Percentiles rank a stretch among this genome's conserved stretches.
Evolutionary conservation across 2,329 filamentous ascomycete species (phyloP).

Genomic region (Alternaria ventricosa): DNA sequence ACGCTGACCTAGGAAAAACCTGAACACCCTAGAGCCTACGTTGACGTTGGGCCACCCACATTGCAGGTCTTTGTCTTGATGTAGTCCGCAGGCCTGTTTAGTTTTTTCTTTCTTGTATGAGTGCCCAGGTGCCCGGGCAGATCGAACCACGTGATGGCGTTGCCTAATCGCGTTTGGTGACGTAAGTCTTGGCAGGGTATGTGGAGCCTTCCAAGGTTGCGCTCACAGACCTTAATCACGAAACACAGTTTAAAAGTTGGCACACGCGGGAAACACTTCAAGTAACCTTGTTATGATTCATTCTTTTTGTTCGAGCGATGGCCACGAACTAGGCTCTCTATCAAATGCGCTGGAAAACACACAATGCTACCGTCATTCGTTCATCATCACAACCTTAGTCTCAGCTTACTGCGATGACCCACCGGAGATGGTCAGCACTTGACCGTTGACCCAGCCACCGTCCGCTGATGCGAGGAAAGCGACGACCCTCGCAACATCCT

Average conservation of each 20-base stretch:
- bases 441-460: conserved; percentile 50
- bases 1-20: background rate
- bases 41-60: background rate
- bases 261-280: background rate
- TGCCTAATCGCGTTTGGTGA: background rate
- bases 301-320: conserved; percentile 8
- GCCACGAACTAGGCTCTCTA: background rate
- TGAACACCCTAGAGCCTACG: background rate
- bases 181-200: background rate
- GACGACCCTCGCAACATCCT: conserved; percentile 53
- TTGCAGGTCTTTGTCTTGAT: background rate
- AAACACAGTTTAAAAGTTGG: too few relatives aligned
- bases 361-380: background rate
- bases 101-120: background rate
- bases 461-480: conserved; percentile 50
- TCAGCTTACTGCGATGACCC: conserved; percentile 47
- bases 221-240: background rate
- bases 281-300: background rate
- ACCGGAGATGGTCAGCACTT: conserved; percentile 51
- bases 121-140: too few relatives aligned
- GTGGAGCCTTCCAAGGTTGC: background rate
- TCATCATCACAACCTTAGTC: background rate
- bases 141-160: background rate
- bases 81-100: background rate
- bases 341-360: background rate